Evolutionary conservation across 306 rosid species (phyloP).

Genomic region (Corylus avellana): DNA sequence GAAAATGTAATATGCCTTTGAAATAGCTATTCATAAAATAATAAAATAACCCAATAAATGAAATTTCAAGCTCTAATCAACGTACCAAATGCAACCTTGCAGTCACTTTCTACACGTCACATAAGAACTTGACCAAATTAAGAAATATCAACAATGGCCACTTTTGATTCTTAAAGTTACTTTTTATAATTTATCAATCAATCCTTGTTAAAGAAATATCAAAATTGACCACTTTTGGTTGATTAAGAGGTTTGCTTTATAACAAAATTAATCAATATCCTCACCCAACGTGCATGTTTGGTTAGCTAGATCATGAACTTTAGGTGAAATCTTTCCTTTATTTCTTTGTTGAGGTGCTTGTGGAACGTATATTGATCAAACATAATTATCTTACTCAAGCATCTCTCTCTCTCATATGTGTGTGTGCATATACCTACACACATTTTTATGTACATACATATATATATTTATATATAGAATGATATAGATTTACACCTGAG

Average conservation of each 20-base stretch:
- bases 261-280: background rate
- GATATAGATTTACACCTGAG: background rate
- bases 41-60: no score
- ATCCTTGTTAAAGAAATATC: background rate
- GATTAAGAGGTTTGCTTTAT: background rate
- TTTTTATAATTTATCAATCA: background rate
- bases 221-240: background rate
- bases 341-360: background rate
- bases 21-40: no score
- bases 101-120: no score
- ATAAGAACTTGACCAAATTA: background rate
- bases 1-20: no score
- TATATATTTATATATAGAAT: no score
- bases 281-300: background rate
- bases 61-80: no score
- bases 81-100: no score
- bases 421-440: no score
- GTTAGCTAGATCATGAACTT: background rate
- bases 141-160: background rate
- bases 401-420: no score
- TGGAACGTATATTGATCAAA: no score
- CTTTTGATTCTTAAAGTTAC: background rate
- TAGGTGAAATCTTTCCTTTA: background rate
- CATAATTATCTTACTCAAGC: no score
- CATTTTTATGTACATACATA: no score